These are phyloP conservation scores for Trapa incisa DNA, from an alignment of 345 rosid genomes.

Conservation along the genomic window DNA sequence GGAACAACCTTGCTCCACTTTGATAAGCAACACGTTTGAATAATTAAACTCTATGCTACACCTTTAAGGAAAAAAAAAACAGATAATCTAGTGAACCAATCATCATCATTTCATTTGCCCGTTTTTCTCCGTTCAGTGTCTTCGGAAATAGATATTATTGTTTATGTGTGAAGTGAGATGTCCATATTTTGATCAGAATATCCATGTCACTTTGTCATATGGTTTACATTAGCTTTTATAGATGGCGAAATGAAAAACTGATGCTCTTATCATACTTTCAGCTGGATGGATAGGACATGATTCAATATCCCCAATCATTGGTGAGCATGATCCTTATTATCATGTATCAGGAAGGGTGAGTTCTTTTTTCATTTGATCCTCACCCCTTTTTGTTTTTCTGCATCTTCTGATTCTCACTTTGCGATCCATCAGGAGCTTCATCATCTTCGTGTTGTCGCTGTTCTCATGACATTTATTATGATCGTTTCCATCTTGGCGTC, in stretches of 20 bases:
- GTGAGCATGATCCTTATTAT: conserved; percentile 73
- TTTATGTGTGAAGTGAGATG: neutral
- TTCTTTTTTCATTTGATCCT: conserved; percentile 5
- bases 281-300: conserved; percentile 97
- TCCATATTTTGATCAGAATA: neutral
- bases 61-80: neutral
- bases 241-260: conserved; percentile 4
- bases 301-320: conserved; percentile 82
- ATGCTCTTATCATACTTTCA: conserved; percentile 19
- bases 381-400: conserved; percentile 4
- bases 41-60: neutral
- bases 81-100: too few relatives aligned
- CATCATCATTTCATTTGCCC: too few relatives aligned
- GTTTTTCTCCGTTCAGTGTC: neutral
- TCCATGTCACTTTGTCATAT: neutral
- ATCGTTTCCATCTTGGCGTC: conserved; percentile 72
- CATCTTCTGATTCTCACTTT: conserved; percentile 6
- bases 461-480: conserved; percentile 73
- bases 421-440: conserved; percentile 56
- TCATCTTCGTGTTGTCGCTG: conserved; percentile 59
- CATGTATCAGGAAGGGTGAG: conserved; percentile 73
- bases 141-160: neutral
- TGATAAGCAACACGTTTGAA: neutral
- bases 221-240: neutral
- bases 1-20: neutral